Conservation (phyloP, 2,329 filamentous ascomycete genomes). For the Fusarium albosuccineum region DNA sequence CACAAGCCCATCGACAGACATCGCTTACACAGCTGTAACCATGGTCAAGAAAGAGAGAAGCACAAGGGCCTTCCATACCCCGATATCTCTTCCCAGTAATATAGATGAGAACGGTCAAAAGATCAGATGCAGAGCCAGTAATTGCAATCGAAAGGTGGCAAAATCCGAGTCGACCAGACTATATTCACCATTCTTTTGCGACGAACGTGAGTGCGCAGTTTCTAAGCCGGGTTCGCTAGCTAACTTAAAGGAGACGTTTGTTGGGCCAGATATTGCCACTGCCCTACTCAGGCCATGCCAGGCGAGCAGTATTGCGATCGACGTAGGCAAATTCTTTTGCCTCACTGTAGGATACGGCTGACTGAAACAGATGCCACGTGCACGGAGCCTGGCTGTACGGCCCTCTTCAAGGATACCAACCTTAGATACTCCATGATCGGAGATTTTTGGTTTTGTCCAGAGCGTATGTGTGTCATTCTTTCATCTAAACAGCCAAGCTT, state of each 20-base stretch:
- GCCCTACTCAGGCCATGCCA: background rate
- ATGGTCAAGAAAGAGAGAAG: background rate
- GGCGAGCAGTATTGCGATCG: background rate
- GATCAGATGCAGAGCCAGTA: background rate
- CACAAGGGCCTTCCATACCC: too few species aligned
- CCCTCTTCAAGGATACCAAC: background rate
- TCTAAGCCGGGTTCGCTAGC: background rate
- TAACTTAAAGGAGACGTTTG: background rate
- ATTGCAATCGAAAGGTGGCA: background rate
- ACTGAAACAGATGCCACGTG: slow-evolving; percentile 14
- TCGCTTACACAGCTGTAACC: background rate
- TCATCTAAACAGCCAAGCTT: background rate
- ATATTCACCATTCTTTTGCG: background rate
- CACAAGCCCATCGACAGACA: too few species aligned
- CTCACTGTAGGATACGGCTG: background rate
- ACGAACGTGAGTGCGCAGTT: background rate
- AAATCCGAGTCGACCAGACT: background rate
- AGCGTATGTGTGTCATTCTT: background rate
- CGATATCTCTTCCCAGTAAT: too few species aligned
- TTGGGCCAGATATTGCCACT: background rate
- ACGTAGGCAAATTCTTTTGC: slow-evolving; percentile 1
- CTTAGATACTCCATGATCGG: slow-evolving; percentile 9
- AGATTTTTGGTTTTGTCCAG: slow-evolving; percentile 16
- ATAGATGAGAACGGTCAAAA: too few species aligned
- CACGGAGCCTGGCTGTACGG: background rate